Base-by-base conservation (phyloP, 306 rosid genomes). In the Delonix regia region DNA sequence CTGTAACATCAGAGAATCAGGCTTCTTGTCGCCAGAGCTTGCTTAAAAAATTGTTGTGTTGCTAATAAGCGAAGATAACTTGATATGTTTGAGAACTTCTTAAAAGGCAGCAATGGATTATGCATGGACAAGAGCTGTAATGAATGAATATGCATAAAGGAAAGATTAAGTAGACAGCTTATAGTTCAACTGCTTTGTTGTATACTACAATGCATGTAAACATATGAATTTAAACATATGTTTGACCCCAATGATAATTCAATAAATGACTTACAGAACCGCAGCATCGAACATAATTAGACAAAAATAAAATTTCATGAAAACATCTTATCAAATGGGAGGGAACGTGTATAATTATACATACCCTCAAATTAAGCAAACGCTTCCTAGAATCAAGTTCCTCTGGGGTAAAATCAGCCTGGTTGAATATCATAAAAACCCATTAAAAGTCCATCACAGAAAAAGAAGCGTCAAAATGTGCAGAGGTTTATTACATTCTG, bases 361-460 rank as follows among this genome's bases (percentile, higher is more conserved):
- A 60, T 91, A 91, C 97, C 73, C 76, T 90, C 14, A 80, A 73
- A 84, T 85, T 66, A 47, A 90, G 77, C 61, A 87, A 71, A n/a
- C 91, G 91, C 65, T 91, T 91, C 57, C 92, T 75, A 51, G 97
- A 84, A 86, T 88, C 87, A 84, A 94, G 89, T 56, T 94, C 96
- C 52, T 87, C 91, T 2, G 97, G 96, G 55, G 94, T 87, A 63
- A 91, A 94, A 44, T 87, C 91, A 65, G 98, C 98, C 98, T 91
- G 89, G 71, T 52, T 27, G 39, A 49, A 81, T 19, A 77, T 60
- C 75, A 63, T 36, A 69, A 3, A 25, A 66, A 14, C 30, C 12
- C 39, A 66, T 64, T 64, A 33, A 34, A 21, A 63, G 34, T 18
- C 45, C 48, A 64, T 60, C 75, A 70, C 7, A 33, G 44, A 8